Evolutionary conservation across 2,329 filamentous ascomycete genomes (phyloP), one percentile per base, ranked within the genome.

Genomic region (Orbilia quercus): DNA sequence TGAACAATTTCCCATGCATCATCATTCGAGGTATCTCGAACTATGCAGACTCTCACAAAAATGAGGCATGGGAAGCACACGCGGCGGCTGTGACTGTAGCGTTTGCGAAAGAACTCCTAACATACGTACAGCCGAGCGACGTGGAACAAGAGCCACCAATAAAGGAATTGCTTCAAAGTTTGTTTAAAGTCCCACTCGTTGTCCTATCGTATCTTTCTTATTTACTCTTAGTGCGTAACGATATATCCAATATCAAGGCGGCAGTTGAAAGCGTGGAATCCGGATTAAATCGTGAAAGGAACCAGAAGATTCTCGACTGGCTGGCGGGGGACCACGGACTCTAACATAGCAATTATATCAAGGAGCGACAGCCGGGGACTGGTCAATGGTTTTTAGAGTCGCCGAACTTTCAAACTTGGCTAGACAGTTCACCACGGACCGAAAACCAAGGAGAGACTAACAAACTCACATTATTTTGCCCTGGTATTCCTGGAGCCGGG

Each of bases 301-400:
- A 62, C 34, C 50, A 20, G 7, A n/a, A 9, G 7, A 76, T 82
- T 31, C 76, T 80, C 0, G 57, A 80, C 4, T 84, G 82, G 83
- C 76, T 84, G 14, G 80, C 81, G 0, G 74, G 77, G 2, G 77
- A 83, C 34, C 82, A 82, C 70, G 51, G 59, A 1, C 12, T 77
- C 11, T 80, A 84, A 47, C 83, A 85, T 22, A 78, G 59, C n/a
- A 82, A 83, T 64, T 79, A 79, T 16, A 72, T 83, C 5, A 75
- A 60, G 2, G 73, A 76, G 4, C 48, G 48, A 12, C 48, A 47
- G 16, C 25, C 28, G 3, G 50, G 42, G 11, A 57, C 62, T 18
- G 62, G 62, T 2, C 25, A 57, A 11, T 65, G 62, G 62, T 14
- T 65, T 14, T 3, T 65, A 38, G 51, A 65, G 7, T 40, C 40